Evolutionary conservation across 225 moss, liverwort and hornwort genomes (phyloP).

Genomic region (Marchantia polymorpha): DNA sequence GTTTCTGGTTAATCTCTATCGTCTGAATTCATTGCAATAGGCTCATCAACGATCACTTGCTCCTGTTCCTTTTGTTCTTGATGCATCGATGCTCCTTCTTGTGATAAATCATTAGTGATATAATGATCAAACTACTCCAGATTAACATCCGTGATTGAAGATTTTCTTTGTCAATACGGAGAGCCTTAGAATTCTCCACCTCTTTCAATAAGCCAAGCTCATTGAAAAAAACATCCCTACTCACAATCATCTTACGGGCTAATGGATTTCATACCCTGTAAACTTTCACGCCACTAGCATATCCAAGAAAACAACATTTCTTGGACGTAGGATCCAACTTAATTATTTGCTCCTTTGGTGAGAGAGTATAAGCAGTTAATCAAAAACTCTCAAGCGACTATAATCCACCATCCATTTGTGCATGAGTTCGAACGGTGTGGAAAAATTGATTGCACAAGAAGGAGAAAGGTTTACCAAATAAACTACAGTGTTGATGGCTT

Average conservation of each 20-base stretch:
- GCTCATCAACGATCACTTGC: too few relatives aligned
- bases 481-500: constrained; percentile 10
- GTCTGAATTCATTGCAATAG: too few relatives aligned
- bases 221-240: constrained; percentile 14
- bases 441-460: not conserved
- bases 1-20: too few relatives aligned
- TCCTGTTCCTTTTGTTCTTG: too few relatives aligned
- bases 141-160: too few relatives aligned
- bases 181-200: not conserved
- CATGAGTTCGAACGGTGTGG: constrained; percentile 10
- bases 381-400: not conserved
- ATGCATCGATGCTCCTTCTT: too few relatives aligned
- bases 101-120: too few relatives aligned
- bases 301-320: constrained; percentile 15
- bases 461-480: constrained; percentile 14
- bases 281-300: not conserved
- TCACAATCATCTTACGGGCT: not conserved
- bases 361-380: constrained; percentile 1
- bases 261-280: not conserved
- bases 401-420: not conserved
- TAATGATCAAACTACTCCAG: too few relatives aligned
- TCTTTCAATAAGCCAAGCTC: not conserved
- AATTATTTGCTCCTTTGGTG: too few relatives aligned
- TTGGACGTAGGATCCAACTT: constrained; percentile 1
- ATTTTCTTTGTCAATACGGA: too few relatives aligned